Base-by-base conservation (phyloP, 768 basidiomycete genomes). In the Xanthoconium stramineum region DNA sequence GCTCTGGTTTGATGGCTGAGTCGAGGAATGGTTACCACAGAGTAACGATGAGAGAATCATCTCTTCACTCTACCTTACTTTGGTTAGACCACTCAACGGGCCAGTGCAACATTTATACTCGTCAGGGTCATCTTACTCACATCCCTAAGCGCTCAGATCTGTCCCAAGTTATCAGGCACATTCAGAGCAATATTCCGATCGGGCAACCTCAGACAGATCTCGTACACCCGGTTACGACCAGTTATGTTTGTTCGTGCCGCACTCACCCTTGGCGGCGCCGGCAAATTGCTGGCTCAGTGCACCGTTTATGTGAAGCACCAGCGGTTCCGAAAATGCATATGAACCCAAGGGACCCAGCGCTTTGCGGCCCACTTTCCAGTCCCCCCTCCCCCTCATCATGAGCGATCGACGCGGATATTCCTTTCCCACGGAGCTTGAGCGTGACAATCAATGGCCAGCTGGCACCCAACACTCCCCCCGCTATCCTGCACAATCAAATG, bases 241-340 rank as follows among this genome's bases (percentile, higher is more conserved):
- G 48, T 61, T 58, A 58, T 67, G 66, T 67, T 67, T 56, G 63
- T 50, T 65, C 49, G 63, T 67, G 63, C 65, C 70, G 66, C 56
- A 54, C 65, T 62, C 50, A 57, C 65, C 67, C 69, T 58, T 50
- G 64, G 24, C 66, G 60, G 64, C 65, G 64, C 61, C 68, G 70
- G 70, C 69, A 67, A 72, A 53, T 57, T 61, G 61, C 63, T 47
- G 8, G 60, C 64, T 69, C 61, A 55, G 40, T 66, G 51, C 46
- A 50, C 59, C 56, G 59, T 62, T 64, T 63, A 65, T 67, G 69
- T 67, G 62, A 57, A 53, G 47, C 14, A 39, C 44, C 56, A 61
- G 68, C 68, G 72, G 70, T 33, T 45, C 72, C 70, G 68, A 60
- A 71, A 71, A 66, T 20, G 61, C 72, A 55, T 71, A 72, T 71